Base-by-base conservation (phyloP, 768 basidiomycete species). In the Lactarius hatsudake region DNA sequence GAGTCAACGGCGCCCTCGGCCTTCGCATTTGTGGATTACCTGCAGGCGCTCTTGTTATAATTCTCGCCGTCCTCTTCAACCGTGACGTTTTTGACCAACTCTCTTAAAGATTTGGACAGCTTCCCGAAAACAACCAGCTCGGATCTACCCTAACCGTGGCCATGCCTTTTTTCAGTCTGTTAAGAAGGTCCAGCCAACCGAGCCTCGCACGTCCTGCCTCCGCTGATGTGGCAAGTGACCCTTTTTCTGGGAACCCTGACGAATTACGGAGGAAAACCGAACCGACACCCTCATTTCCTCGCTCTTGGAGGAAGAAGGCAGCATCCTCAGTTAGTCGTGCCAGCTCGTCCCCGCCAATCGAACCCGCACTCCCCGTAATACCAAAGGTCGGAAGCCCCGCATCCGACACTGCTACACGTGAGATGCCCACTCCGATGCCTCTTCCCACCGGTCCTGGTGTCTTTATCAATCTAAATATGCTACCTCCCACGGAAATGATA, bases 151-250 rank as follows among this genome's bases (percentile, higher is more conserved):
- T 38, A 45, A 23, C 36, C 1, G 9, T 38, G 36, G 15, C 30
- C 15, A 67, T 67, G 62, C 20, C 51, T 28, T 36, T 63, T 40
- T 26, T 51, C 20, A 62, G 30, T 36, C 17, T 36, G 9, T 63
- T 63, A 45, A 63, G 40, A 10, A 67, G 42, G 53, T 26, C 26
- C 17, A 59, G 48, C 57, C 57, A 55, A 4, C 51, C 62, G 8
- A 42, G 2, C 6, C 58, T 63, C 26, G 26, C 58, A 13, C 51
- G 9, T 43, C 5, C 30, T 45, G n/a, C 10, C 17, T 32, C 61
- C 54, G 17, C 32, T 7, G 61, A 58, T 36, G 6, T 43, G 2
- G 12, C 3, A 18, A 20, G n/a, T 5, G 28, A 34, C 38, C 51
- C 45, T 23, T 10, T 12, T 5, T 28, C 45, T 53, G 45, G 51